phyloP scores from a whole-genome alignment of 306 rosid genomes.

The Prunus mongolica region DNA sequence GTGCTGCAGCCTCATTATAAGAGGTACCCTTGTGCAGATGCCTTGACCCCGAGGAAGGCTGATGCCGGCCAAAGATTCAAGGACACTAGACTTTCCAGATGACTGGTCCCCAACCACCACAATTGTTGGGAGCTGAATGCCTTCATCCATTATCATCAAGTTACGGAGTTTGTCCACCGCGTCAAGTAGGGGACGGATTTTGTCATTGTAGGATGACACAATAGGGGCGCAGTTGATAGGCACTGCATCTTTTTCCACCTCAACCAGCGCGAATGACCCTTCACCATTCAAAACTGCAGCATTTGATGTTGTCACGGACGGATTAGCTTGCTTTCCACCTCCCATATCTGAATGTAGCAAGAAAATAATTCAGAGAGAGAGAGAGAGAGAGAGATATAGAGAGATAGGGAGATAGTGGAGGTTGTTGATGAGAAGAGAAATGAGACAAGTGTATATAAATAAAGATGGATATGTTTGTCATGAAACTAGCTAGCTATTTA shows the following conservation, averaged over 20 bases:
- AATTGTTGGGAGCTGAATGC: conserved; percentile 47
- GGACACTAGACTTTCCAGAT: conserved; percentile 42
- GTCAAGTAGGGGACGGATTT: conserved; percentile 39
- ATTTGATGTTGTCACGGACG: not conserved
- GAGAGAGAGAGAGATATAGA: too few species aligned
- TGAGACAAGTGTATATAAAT: too few species aligned
- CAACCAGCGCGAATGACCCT: not conserved
- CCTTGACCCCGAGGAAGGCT: conserved; percentile 11
- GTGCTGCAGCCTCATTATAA: not conserved
- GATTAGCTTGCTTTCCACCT: too few species aligned
- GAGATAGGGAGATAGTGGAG: too few species aligned
- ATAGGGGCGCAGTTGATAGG: conserved; percentile 18
- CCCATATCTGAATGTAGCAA: too few species aligned
- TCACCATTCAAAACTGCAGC: not conserved
- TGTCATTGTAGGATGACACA: conserved; percentile 33
- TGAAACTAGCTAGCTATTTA: too few species aligned
- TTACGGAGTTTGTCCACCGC: conserved; percentile 39
- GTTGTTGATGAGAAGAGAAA: too few species aligned
- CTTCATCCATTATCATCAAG: conserved; percentile 37
- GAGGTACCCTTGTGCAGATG: not conserved
- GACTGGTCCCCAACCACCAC: conserved; percentile 52
- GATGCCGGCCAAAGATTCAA: conserved; percentile 48
- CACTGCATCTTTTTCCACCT: not conserved
- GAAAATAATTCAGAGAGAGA: too few species aligned
- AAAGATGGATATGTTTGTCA: too few species aligned